These are phyloP conservation scores for Pythium rhizo-oryzae DNA, from an alignment of 352 stramenopile genomes.

Conservation along the genomic window DNA sequence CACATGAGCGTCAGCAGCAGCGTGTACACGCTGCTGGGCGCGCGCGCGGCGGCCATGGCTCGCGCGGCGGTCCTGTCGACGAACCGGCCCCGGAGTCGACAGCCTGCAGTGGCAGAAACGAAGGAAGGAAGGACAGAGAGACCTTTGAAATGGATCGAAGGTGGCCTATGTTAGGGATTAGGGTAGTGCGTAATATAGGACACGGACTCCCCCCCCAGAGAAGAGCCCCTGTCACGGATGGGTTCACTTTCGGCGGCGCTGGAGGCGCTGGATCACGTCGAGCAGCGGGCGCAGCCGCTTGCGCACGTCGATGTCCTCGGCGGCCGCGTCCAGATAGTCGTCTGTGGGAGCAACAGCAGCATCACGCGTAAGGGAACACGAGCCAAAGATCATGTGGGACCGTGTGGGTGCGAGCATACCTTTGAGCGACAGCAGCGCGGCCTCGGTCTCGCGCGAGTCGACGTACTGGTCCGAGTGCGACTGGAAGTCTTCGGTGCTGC, in stretches of 20 bases:
- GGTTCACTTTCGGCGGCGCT: slow-evolving; percentile 24
- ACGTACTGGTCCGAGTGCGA: slow-evolving; percentile 63
- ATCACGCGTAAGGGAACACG: neutral
- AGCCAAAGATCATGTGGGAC: neutral
- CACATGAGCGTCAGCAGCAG: slow-evolving; percentile 81
- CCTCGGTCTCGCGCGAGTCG: slow-evolving; percentile 60
- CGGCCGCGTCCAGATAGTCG: slow-evolving; percentile 66
- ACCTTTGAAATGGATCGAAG: neutral
- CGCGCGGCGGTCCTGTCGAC: neutral
- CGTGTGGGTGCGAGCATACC: slow-evolving; percentile 40
- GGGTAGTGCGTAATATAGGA: slow-evolving; percentile 8
- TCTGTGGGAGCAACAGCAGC: slow-evolving; percentile 35
- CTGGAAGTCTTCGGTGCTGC: slow-evolving; percentile 85
- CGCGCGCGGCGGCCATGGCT: neutral
- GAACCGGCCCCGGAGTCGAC: too few species aligned
- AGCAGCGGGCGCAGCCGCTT: slow-evolving; percentile 76
- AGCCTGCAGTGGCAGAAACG: neutral
- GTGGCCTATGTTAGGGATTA: neutral
- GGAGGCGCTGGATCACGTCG: slow-evolving; percentile 49
- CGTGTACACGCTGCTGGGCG: slow-evolving; percentile 57
- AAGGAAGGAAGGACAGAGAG: neutral
- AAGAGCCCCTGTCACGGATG: slow-evolving; percentile 1
- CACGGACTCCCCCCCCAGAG: neutral
- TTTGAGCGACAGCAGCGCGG: slow-evolving; percentile 55
- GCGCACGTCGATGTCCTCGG: slow-evolving; percentile 62